Base-by-base conservation (phyloP, 116 monocot species). In the Papilionanthe hybrid region DNA sequence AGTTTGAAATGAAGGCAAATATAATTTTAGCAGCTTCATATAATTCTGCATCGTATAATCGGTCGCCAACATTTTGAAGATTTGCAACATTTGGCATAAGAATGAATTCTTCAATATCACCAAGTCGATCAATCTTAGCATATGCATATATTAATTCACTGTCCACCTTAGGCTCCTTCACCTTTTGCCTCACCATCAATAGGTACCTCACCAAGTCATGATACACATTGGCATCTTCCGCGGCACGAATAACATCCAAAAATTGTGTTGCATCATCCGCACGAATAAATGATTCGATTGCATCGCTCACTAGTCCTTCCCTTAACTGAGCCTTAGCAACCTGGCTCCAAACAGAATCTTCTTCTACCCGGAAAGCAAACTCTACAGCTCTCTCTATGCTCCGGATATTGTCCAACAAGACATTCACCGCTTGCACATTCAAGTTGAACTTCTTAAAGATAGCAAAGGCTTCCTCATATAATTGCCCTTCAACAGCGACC, bases 391-490 rank as follows among this genome's bases (percentile, higher is more conserved):
- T 88, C 22, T 92, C 94, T 69, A 98, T 91, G 86, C 94, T 98
- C 72, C 76, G 86, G 55, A 98, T 88, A 77, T 99, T 99, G 79
- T 99, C 99, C 60, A 99, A 72, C 15, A 99, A 87, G n/a, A 94
- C 97, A 87, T 92, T 91, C 25, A 94, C 97, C 10, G 94, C 97
- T 77, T 94, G 91, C n/a, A 98, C 95, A 79, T 99, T 99, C 85
- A 95, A 89, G 86, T 99, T 92, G 44, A 95, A 99, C 81, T 99
- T 99, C 87, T 99, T 99, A 77, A 99, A 99, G 27, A 99, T 99
- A 66, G 99, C 89, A 79, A 93, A 99, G 23, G 93, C 99, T 86
- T 99, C 99, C 86, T 99, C 99, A 81, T 91, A 99, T 13, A 95
- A 80, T 65, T 93, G 92, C n/a, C 93, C 99, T 87, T 99, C 99